These are phyloP conservation scores for Psilocybe subaeruginosa DNA, from an alignment of 768 basidiomycete species.

Conservation along the genomic window DNA sequence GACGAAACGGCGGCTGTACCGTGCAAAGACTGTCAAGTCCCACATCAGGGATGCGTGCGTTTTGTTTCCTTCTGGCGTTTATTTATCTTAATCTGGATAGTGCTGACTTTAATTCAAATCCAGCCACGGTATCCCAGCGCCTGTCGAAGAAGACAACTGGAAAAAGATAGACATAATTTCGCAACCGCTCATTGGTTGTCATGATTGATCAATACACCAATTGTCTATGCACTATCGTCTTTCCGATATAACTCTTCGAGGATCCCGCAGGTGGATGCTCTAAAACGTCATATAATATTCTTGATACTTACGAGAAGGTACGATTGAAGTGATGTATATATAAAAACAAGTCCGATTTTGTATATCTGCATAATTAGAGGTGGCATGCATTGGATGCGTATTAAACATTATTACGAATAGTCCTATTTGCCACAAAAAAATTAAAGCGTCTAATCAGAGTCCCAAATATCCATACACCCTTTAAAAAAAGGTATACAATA, in stretches of 20 bases:
- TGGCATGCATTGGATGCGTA: background rate
- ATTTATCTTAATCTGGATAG: background rate
- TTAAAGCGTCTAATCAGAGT: background rate
- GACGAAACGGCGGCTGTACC: background rate
- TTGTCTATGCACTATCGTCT: no score
- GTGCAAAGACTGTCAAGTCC: background rate
- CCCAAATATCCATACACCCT: background rate
- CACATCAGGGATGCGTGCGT: slow-evolving; percentile 7
- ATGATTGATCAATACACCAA: background rate
- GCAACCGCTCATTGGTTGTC: background rate
- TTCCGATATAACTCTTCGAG: no score
- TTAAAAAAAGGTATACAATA: background rate
- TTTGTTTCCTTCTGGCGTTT: background rate
- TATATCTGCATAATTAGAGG: no score
- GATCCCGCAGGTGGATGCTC: no score
- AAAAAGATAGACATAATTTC: background rate
- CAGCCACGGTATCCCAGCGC: slow-evolving; percentile 1
- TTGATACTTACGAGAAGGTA: no score
- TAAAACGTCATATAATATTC: no score
- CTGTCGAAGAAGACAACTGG: slow-evolving; percentile 2
- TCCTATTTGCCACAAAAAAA: background rate
- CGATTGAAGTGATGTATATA: no score
- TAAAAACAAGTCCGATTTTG: no score
- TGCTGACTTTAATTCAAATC: background rate
- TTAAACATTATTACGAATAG: background rate